Evolutionary conservation across 768 basidiomycete genomes (phyloP).

Genomic region (Mycena epipterygia): DNA sequence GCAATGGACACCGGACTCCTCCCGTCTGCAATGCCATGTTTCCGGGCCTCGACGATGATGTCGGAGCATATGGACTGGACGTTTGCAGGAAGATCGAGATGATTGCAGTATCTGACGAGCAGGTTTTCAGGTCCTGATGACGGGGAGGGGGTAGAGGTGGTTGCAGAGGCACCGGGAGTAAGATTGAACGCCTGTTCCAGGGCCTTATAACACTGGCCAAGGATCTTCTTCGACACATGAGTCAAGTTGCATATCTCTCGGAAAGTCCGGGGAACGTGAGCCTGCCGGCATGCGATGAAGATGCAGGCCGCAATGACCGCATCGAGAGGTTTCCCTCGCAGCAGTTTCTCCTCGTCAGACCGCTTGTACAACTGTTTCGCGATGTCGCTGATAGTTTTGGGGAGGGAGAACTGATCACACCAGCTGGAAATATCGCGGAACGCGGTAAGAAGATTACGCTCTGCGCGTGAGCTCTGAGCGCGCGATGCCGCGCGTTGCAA

Average conservation of each 20-base stretch:
- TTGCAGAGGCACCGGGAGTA: constrained; percentile 81
- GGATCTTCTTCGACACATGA: constrained; percentile 93
- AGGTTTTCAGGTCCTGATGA: constrained; percentile 87
- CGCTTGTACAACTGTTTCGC: constrained; percentile 98
- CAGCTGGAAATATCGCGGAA: constrained; percentile 93
- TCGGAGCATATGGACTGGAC: constrained; percentile 88
- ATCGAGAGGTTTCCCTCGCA: constrained; percentile 91
- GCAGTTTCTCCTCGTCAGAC: constrained; percentile 93
- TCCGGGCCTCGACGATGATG: constrained; percentile 84
- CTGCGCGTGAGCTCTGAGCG: constrained; percentile 81
- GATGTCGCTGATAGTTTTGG: constrained; percentile 94
- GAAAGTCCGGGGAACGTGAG: constrained; percentile 95
- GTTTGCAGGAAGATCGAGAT: constrained; percentile 86
- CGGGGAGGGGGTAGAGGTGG: constrained; percentile 57
- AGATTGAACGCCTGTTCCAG: constrained; percentile 92
- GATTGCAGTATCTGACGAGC: constrained; percentile 94
- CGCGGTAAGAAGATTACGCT: constrained; percentile 88
- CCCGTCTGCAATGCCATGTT: constrained; percentile 92
- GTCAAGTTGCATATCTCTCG: constrained; percentile 95
- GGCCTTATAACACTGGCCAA: constrained; percentile 94
- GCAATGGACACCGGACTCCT: constrained; percentile 98
- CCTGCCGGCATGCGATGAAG: constrained; percentile 96
- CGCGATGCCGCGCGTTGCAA: constrained; percentile 94
- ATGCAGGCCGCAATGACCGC: constrained; percentile 98
- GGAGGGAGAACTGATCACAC: constrained; percentile 96